These are phyloP conservation scores for Malus asiatica DNA, from an alignment of 306 rosid genomes.

Conservation along the genomic window DNA sequence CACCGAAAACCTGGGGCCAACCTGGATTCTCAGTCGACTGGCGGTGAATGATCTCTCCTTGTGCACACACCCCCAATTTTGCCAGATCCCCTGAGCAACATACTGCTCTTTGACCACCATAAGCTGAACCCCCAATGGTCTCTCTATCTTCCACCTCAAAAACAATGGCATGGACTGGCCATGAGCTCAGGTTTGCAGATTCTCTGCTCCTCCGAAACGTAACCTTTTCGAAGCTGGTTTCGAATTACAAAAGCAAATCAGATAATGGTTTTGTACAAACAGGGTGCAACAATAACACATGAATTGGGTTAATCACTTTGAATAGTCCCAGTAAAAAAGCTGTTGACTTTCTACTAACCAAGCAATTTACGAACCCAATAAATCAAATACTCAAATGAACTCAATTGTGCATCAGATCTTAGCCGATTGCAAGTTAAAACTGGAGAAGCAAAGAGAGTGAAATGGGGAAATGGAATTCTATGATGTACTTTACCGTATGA, in stretches of 20 bases:
- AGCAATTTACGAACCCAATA: background rate
- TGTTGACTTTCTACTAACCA: background rate
- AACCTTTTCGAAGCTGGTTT: constrained; percentile 77
- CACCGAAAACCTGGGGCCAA: constrained; percentile 79
- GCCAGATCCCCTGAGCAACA: constrained; percentile 94
- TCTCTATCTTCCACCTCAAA: constrained; percentile 98
- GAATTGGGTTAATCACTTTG: background rate
- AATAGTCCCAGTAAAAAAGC: background rate
- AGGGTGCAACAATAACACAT: background rate
- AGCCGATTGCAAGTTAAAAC: background rate
- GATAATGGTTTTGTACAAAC: constrained; percentile 6
- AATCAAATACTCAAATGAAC: background rate
- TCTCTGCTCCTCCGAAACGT: constrained; percentile 60
- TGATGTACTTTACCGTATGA: constrained; percentile 54
- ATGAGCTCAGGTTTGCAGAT: constrained; percentile 62
- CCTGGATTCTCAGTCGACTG: constrained; percentile 51
- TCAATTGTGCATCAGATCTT: background rate
- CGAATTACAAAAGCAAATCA: constrained; percentile 18
- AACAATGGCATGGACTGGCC: constrained; percentile 65
- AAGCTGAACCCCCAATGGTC: constrained; percentile 89
- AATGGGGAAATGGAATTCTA: background rate
- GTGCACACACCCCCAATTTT: constrained; percentile 71
- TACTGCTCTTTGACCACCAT: constrained; percentile 98
- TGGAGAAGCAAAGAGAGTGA: background rate
- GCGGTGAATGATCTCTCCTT: constrained; percentile 79